These are phyloP conservation scores for Rugiboletus extremiorientalis DNA, from an alignment of 1,284 basidiomycete species.

Conservation along the genomic window DNA sequence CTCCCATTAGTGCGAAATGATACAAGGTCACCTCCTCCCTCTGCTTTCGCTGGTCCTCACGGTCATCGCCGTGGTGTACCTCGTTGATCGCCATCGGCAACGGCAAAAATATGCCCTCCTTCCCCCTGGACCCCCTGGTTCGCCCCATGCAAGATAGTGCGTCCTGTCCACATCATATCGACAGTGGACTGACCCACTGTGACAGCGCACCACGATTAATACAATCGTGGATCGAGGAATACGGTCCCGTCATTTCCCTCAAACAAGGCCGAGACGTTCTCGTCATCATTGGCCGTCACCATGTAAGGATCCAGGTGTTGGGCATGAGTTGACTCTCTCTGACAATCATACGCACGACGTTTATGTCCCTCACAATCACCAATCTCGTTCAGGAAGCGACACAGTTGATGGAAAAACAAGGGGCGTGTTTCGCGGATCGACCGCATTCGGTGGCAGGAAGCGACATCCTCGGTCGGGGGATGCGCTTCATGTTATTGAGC, in stretches of 20 bases:
- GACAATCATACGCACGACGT: neutral
- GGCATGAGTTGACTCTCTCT: neutral
- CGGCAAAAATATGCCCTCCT: conserved; percentile 14
- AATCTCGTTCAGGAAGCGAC: conserved; percentile 41
- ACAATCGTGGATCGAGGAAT: conserved; percentile 37
- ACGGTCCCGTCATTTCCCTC: conserved; percentile 40
- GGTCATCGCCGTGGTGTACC: conserved; percentile 1
- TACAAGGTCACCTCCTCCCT: neutral
- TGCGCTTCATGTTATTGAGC: conserved; percentile 30
- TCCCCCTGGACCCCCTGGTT: conserved; percentile 23
- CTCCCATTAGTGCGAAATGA: too few species aligned
- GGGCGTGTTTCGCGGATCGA: conserved; percentile 46
- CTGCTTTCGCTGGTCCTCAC: neutral
- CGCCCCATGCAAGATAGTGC: conserved; percentile 23
- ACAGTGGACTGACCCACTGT: neutral
- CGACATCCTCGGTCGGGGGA: conserved; percentile 40
- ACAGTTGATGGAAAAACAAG: conserved; percentile 57
- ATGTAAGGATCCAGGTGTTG: conserved; percentile 18
- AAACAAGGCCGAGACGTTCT: conserved; percentile 31
- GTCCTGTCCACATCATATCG: neutral
- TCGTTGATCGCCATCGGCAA: conserved; percentile 1
- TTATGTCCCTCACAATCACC: too few species aligned
- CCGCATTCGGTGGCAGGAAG: conserved; percentile 49
- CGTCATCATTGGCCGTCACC: conserved; percentile 38
- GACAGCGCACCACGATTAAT: conserved; percentile 23